Base-by-base conservation (phyloP, 805 yeast species). In the Nakazawaea anatomiae region DNA sequence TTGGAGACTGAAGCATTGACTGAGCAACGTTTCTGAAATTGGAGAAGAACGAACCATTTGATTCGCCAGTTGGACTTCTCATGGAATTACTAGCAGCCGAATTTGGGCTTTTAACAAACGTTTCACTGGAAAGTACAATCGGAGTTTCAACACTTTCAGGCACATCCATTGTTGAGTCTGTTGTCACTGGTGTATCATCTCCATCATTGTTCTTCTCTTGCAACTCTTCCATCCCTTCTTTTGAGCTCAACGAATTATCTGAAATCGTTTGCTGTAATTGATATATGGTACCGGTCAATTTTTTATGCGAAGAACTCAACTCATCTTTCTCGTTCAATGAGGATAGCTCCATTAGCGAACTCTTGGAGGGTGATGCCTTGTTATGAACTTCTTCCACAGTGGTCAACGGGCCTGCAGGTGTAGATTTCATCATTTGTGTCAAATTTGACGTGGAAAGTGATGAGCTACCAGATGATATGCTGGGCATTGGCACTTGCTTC, bases 351-450 rank as follows among this genome's bases (percentile, higher is more conserved):
- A 32, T 32, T 7, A 43, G 18, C 4, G 46, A 32, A 18, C 29
- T 32, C 11, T 18, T 43, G 10, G 46, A n/a, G 8, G 46, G 39
- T 2, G 46, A 43, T 1, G 6, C 12, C 8, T 43, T 43, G 14
- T 43, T 43, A 18, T 46, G 49, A 18, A 78, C 82, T 56, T 79
- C 82, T 34, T 75, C 70, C 46, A 60, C 71, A 0, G 83, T 79
- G 0, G 82, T 79, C 44, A 67, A 72, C 0, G 83, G 83, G 54
- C 71, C 65, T 0, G 81, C 82, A 0, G 83, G 83, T 1, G 71
- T 60, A 4, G 79, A 66, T 54, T 75, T 74, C 31, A 63, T 40
- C 29, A 25, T n/a, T 27, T 36, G 25, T 6, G 39, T 12, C 54
- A 50, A n/a, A 52, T 31, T 5, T 60, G 55, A 6, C 2, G 48